A percentile compares a stretch with the other conserved stretches of the same genome.
These are phyloP conservation scores for Handroanthus guayacan DNA, from an alignment of 257 asterid genomes.

Conservation along the genomic window DNA sequence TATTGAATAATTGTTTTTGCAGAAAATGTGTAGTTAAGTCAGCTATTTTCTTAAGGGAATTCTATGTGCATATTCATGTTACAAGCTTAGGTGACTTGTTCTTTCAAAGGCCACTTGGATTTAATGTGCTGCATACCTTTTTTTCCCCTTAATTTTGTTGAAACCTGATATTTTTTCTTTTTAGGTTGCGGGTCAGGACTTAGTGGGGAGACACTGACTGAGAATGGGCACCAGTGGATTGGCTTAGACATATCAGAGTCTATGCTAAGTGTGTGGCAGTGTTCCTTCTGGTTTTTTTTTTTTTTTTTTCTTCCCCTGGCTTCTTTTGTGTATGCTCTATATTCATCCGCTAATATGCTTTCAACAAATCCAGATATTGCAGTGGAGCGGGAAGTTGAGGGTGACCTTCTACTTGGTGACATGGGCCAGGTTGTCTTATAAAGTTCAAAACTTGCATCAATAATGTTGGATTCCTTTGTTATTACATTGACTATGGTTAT, in stretches of 20 bases:
- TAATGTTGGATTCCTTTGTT: not conserved
- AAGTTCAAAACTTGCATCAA: conserved; percentile 11
- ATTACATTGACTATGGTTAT: not conserved
- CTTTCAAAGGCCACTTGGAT: not conserved
- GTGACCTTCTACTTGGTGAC: conserved; percentile 88
- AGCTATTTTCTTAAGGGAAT: not conserved
- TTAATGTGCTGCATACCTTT: not conserved
- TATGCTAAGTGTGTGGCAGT: conserved; percentile 67
- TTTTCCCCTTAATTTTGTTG: not conserved
- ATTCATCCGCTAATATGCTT: conserved; percentile 10
- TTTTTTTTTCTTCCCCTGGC: not conserved
- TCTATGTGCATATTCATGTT: conserved; percentile 7
- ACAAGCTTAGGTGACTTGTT: not conserved
- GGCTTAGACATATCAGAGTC: conserved; percentile 92
- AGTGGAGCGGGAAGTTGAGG: conserved; percentile 90
- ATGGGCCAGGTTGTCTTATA: conserved; percentile 84
- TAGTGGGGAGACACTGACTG: conserved; percentile 92
- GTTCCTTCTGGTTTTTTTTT: not conserved
- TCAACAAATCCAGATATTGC: conserved; percentile 66
- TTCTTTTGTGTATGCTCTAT: conserved; percentile 14
- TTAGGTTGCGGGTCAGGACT: conserved; percentile 98
- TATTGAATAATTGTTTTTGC: not conserved
- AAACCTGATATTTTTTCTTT: conserved; percentile 15
- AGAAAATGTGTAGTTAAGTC: not conserved
- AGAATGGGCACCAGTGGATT: conserved; percentile 93